phyloP scores from a whole-genome alignment of 2,329 filamentous ascomycete species.

The Sarocladium oryzae region DNA sequence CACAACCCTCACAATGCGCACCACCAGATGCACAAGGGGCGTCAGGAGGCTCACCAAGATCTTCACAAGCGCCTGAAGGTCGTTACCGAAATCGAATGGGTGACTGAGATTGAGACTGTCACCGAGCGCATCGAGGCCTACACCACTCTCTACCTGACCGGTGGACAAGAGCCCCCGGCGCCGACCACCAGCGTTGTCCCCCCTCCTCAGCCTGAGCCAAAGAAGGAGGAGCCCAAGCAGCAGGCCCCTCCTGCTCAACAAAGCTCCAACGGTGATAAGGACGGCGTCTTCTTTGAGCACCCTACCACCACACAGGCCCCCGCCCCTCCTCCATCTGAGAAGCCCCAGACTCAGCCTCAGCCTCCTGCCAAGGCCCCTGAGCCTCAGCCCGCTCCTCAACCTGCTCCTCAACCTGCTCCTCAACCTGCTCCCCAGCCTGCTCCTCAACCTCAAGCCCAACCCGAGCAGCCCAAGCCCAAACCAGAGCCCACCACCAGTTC shows the following conservation, averaged over 20 bases:
- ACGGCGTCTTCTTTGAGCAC: constrained; percentile 5
- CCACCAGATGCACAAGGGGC: constrained; percentile 19
- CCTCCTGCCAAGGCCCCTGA: constrained; percentile 11
- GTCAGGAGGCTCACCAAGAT: background rate
- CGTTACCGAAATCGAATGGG: constrained; percentile 44
- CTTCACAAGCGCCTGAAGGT: constrained; percentile 26
- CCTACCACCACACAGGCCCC: background rate
- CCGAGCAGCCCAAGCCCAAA: constrained; percentile 14
- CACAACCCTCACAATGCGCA: constrained; percentile 31
- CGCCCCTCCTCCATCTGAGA: constrained; percentile 8
- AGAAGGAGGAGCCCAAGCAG: constrained; percentile 11
- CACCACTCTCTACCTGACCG: constrained; percentile 38
- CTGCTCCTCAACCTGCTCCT: constrained; percentile 12
- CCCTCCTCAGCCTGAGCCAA: constrained; percentile 14
- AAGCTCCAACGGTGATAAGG: background rate
- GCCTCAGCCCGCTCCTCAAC: constrained; percentile 2
- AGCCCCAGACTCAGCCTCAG: constrained; percentile 11
- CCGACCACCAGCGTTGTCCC: constrained; percentile 16
- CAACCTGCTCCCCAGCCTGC: constrained; percentile 12
- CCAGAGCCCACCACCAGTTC: constrained; percentile 12
- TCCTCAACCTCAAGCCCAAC: constrained; percentile 16
- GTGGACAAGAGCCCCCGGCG: constrained; percentile 20
- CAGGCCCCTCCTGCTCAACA: background rate
- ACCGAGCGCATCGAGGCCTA: constrained; percentile 42
- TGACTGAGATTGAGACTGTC: constrained; percentile 41